These are phyloP conservation scores for Moesziomyces sp. DNA, from an alignment of 1,284 basidiomycete genomes.

Conservation along the genomic window DNA sequence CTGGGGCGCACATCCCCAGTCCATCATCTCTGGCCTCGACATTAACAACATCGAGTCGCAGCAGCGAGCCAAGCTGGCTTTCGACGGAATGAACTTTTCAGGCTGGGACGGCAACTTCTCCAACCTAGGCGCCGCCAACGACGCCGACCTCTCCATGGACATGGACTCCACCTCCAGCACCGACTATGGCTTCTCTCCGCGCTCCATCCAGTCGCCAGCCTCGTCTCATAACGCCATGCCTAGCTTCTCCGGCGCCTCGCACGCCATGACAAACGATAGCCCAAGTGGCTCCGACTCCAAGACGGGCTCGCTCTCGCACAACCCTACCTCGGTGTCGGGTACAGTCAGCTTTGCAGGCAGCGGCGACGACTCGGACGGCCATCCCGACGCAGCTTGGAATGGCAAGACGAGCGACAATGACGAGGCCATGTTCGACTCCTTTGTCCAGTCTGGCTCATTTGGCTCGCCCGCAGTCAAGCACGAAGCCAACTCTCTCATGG, in stretches of 20 bases:
- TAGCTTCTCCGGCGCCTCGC: constrained; percentile 29
- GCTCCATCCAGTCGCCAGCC: constrained; percentile 41
- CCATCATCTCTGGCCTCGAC: constrained; percentile 18
- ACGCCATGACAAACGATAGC: constrained; percentile 35
- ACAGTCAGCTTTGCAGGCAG: constrained; percentile 35
- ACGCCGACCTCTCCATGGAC: constrained; percentile 46
- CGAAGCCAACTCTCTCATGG: constrained; percentile 8
- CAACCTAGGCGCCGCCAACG: constrained; percentile 18
- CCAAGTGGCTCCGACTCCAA: constrained; percentile 45
- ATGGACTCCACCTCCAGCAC: constrained; percentile 47
- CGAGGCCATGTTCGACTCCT: constrained; percentile 62
- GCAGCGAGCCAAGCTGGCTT: constrained; percentile 9
- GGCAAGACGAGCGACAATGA: constrained; percentile 47
- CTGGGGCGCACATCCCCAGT: constrained; percentile 28
- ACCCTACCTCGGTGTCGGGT: constrained; percentile 16
- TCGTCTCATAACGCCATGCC: constrained; percentile 37
- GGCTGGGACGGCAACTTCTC: constrained; percentile 37
- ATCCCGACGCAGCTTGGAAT: constrained; percentile 15
- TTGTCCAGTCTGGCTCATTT: constrained; percentile 58
- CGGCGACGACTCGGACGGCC: constrained; percentile 45
- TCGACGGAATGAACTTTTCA: constrained; percentile 39
- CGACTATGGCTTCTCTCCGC: constrained; percentile 45
- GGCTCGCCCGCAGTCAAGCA: constrained; percentile 33
- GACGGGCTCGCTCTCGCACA: constrained; percentile 23
- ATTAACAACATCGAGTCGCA: constrained; percentile 10